Conservation (phyloP, 805 yeast species). For the Barnettozyma sp. region DNA sequence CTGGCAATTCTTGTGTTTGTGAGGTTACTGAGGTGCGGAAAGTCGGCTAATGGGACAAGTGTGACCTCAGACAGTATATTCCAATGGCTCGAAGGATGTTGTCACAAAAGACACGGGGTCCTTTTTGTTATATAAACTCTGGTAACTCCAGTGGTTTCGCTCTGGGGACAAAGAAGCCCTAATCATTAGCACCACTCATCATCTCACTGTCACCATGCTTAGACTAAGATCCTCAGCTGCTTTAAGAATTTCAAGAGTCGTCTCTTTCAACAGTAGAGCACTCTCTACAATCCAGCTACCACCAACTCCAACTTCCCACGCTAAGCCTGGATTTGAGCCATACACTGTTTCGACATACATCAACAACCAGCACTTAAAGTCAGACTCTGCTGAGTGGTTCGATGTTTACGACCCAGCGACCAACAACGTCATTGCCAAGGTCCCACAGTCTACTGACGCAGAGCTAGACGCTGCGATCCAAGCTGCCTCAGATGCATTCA, state of each 20-base stretch:
- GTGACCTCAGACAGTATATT: not conserved
- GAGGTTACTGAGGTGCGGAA: no score
- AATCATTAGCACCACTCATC: not conserved
- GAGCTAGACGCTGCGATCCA: constrained; percentile 62
- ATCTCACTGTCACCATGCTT: constrained; percentile 4
- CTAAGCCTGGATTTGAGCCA: constrained; percentile 33
- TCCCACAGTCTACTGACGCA: constrained; percentile 63
- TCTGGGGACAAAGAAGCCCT: no score
- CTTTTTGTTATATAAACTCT: constrained; percentile 1
- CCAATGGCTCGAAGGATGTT: constrained; percentile 2
- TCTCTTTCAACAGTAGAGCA: constrained; percentile 11
- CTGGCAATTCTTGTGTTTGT: no score
- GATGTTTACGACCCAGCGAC: constrained; percentile 76
- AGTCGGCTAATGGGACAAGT: no score
- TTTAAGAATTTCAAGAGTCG: constrained; percentile 5
- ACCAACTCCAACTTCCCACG: constrained; percentile 37
- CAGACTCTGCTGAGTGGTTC: constrained; percentile 50
- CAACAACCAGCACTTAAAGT: constrained; percentile 40
- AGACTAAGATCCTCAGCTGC: constrained; percentile 7
- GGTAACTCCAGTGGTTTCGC: not conserved
- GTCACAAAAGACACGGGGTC: constrained; percentile 1
- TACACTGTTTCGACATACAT: constrained; percentile 45
- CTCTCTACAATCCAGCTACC: constrained; percentile 21
- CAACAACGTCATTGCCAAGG: constrained; percentile 53
- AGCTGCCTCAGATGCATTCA: constrained; percentile 58